These are phyloP conservation scores for Biscogniauxia mediterranea DNA, from an alignment of 2,329 filamentous ascomycete genomes.

Conservation along the genomic window DNA sequence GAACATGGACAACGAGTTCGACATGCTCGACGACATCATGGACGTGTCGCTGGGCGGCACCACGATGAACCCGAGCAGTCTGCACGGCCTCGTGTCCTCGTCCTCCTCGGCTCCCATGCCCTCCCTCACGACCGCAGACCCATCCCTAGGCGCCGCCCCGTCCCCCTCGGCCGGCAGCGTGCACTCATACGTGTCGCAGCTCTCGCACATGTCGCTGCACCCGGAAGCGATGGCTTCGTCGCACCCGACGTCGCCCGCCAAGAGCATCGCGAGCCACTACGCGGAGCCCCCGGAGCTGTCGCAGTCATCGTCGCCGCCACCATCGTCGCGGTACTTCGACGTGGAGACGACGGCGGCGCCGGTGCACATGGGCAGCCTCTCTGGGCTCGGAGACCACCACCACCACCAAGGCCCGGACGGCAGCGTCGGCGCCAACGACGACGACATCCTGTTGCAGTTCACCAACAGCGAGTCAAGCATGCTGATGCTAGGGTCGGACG, in stretches of 20 bases:
- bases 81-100: constrained; percentile 32
- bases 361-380: constrained; percentile 32
- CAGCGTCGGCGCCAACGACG: constrained; percentile 35
- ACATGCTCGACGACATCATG: constrained; percentile 49
- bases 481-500: constrained; percentile 42
- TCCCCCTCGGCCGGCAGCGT: constrained; percentile 47
- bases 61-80: constrained; percentile 38
- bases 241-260: constrained; percentile 31
- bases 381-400: constrained; percentile 11
- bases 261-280: constrained; percentile 50
- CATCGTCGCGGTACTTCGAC: constrained; percentile 46
- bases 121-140: constrained; percentile 25
- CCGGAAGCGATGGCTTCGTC: constrained; percentile 39
- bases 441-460: constrained; percentile 48
- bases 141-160: constrained; percentile 31
- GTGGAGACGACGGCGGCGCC: constrained; percentile 38
- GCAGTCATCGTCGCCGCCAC: constrained; percentile 57
- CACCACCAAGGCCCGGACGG: constrained; percentile 18
- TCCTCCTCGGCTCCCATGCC: constrained; percentile 43
- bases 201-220: constrained; percentile 32
- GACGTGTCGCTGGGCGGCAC: constrained; percentile 41
- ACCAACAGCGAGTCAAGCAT: constrained; percentile 43
- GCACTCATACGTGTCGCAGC: constrained; percentile 46
- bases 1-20: constrained; percentile 38
- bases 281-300: constrained; percentile 60